A percentile compares a stretch with the other conserved stretches of the same genome.
Evolutionary conservation across 257 asterid species (phyloP).

Genomic region (Solanum gandarillasii): DNA sequence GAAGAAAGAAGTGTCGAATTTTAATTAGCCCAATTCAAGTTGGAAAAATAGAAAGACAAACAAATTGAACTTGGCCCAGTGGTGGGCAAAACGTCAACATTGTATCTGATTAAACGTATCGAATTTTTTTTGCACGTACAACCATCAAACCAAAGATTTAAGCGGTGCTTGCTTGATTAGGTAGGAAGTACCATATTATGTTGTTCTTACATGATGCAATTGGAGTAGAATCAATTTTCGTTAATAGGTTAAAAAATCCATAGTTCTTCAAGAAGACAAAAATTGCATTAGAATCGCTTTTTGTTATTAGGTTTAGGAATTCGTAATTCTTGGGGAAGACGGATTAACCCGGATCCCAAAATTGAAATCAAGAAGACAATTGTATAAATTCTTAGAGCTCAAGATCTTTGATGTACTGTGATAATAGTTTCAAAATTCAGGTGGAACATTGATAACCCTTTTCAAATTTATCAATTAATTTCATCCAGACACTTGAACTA

Average conservation of each 20-base stretch:
- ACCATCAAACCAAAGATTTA: background rate
- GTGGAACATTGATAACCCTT: too few relatives aligned
- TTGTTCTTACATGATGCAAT: background rate
- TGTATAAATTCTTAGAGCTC: background rate
- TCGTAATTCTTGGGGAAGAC: background rate
- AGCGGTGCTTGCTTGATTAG: background rate
- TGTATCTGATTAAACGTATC: background rate
- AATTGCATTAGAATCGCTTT: background rate
- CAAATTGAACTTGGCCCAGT: background rate
- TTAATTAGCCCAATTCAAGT: background rate
- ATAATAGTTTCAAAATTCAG: background rate
- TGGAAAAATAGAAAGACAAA: background rate
- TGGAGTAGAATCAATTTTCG: background rate
- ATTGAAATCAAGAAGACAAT: background rate
- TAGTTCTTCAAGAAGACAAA: background rate
- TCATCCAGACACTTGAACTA: background rate
- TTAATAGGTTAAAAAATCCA: background rate
- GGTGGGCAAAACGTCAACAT: background rate
- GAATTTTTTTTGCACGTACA: background rate
- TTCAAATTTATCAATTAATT: background rate
- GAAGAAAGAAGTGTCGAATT: background rate
- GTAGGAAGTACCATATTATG: background rate
- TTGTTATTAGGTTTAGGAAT: background rate
- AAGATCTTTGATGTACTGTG: background rate
- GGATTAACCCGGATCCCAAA: background rate